A percentile compares a stretch with the other conserved stretches of the same genome.
These are phyloP conservation scores for Phascolomyces articulosus DNA, from an alignment of 371 early-diverging fungal species.

Conservation along the genomic window DNA sequence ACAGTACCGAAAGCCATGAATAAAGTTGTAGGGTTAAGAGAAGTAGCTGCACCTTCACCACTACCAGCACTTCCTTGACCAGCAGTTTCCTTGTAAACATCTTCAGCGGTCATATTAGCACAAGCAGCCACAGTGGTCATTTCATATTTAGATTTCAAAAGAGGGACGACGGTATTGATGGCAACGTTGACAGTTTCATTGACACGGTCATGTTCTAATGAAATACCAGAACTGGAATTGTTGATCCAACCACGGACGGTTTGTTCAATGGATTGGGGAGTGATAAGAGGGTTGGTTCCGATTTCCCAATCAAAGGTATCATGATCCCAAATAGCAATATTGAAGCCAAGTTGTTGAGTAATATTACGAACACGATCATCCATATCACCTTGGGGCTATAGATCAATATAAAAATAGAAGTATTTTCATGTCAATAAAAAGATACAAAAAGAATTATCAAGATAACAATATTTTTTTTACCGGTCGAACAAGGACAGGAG, in stretches of 20 bases:
- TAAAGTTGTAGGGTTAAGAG: background rate
- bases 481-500: constrained; percentile 27
- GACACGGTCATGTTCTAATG: constrained; percentile 46
- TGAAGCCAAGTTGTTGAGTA: constrained; percentile 48
- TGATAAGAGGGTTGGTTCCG: constrained; percentile 4
- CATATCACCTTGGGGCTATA: constrained; percentile 59
- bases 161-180: constrained; percentile 43
- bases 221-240: constrained; percentile 39
- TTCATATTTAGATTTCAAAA: constrained; percentile 19
- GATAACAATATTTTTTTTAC: too few species aligned
- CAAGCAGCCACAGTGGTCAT: constrained; percentile 19
- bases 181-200: constrained; percentile 45
- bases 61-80: background rate
- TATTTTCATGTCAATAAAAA: too few species aligned
- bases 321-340: constrained; percentile 25
- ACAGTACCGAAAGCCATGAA: background rate
- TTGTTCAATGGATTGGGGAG: constrained; percentile 21
- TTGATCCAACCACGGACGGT: constrained; percentile 24
- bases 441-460: too few species aligned
- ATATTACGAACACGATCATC: constrained; percentile 60
- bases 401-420: too few species aligned
- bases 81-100: constrained; percentile 19
- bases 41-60: background rate
- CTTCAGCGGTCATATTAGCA: constrained; percentile 15
- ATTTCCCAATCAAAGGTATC: constrained; percentile 24